phyloP scores from a whole-genome alignment of 805 yeast genomes.

The Starmerella geochares region DNA sequence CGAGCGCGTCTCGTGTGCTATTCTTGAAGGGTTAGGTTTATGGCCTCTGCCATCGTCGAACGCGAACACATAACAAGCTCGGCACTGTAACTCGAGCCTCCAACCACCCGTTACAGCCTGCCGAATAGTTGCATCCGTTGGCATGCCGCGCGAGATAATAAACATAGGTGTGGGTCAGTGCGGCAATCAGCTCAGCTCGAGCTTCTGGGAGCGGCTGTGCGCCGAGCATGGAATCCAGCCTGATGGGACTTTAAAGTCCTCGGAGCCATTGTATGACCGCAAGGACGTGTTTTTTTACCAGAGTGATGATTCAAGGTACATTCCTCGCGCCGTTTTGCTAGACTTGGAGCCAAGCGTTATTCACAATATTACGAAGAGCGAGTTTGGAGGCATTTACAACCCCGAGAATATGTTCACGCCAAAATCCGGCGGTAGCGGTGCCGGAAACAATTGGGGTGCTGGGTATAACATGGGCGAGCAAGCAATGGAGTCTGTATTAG shows the following conservation, averaged over 20 bases:
- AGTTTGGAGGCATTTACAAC: conserved; percentile 58
- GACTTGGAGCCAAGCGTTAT: conserved; percentile 85
- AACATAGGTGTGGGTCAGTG: conserved; percentile 62
- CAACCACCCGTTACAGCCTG: neutral
- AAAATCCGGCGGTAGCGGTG: conserved; percentile 57
- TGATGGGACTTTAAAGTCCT: conserved; percentile 45
- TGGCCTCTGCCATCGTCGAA: too few species aligned
- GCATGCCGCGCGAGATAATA: conserved; percentile 32
- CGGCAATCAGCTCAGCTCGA: conserved; percentile 90
- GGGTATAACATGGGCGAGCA: conserved; percentile 70
- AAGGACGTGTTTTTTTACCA: conserved; percentile 75
- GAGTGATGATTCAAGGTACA: conserved; percentile 63
- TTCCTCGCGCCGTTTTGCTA: conserved; percentile 76
- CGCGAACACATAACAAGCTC: too few species aligned
- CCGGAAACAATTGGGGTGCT: conserved; percentile 92
- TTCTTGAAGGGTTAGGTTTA: too few species aligned
- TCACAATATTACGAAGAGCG: conserved; percentile 44
- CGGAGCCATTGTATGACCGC: conserved; percentile 47
- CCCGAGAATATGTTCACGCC: conserved; percentile 73
- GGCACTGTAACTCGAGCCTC: too few species aligned
- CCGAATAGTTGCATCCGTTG: too few species aligned
- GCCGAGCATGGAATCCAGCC: conserved; percentile 72
- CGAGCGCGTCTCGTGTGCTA: too few species aligned
- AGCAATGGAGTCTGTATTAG: conserved; percentile 62
- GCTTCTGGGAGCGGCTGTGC: conserved; percentile 85